phyloP scores from a whole-genome alignment of 2,329 filamentous ascomycete genomes.

The Phialophora verrucosa region DNA sequence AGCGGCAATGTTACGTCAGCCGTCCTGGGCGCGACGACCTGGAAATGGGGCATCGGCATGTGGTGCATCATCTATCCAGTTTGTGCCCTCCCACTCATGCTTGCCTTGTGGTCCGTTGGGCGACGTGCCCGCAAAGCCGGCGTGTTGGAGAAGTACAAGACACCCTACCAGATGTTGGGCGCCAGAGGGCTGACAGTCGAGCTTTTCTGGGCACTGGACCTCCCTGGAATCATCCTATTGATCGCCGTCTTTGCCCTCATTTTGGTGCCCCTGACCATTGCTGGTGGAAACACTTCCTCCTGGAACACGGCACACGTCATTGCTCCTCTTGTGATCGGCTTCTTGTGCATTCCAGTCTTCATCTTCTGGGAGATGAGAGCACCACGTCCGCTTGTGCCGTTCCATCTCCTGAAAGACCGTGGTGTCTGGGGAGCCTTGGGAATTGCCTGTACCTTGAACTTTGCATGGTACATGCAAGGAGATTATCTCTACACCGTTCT shows the following conservation, averaged over 20 bases:
- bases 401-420: conserved; percentile 66
- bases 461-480: conserved; percentile 67
- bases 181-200: conserved; percentile 46
- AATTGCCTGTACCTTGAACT: conserved; percentile 63
- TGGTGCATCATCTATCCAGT: conserved; percentile 67
- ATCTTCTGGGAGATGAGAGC: conserved; percentile 61
- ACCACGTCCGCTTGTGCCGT: conserved; percentile 62
- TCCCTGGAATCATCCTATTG: conserved; percentile 59
- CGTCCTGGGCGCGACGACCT: conserved; percentile 58
- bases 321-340: conserved; percentile 58
- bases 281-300: conserved; percentile 54
- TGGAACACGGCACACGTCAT: conserved; percentile 61
- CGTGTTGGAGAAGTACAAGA: conserved; percentile 53
- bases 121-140: conserved; percentile 61
- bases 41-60: conserved; percentile 70
- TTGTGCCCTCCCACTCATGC: conserved; percentile 61
- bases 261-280: conserved; percentile 63
- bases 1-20: conserved; percentile 62
- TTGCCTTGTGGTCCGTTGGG: conserved; percentile 58
- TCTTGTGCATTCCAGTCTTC: conserved; percentile 57
- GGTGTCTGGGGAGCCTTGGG: conserved; percentile 68
- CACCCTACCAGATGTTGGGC: conserved; percentile 53
- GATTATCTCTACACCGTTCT: conserved; percentile 70
- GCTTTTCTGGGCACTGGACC: conserved; percentile 64
- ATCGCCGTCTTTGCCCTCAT: conserved; percentile 60